Evolutionary conservation across 73 alveolate species (phyloP), one percentile per base, ranked within the genome.

Genomic region (Paramecium sexaurelia): DNA sequence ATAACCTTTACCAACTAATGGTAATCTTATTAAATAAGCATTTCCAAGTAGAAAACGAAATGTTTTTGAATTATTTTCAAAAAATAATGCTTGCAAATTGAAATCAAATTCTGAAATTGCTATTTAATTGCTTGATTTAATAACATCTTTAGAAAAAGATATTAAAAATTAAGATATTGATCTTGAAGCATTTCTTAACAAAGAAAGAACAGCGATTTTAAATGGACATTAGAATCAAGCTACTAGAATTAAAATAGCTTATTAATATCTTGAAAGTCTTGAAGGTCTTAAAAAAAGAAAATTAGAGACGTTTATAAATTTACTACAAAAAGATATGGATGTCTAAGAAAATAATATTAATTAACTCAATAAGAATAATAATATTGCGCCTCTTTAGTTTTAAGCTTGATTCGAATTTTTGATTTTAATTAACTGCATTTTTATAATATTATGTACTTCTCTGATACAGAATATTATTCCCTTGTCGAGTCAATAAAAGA

Each of bases 1-100:
- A 39, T 36, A 73, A 73, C 83, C 83, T 13, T 61, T 61, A 24
- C 83, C 83, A 13, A 26, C 83, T 6, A 61, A 61, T 61, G 83
- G 83, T 0, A 51, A 51, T 51, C 33, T 51, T 15, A 51, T 51
- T 13, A 51, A 17, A 51, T 17, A 51, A 8, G 67, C 67, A 51
- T 51, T 51, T 51, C 67, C 67, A 17, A 51, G 67, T 51, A 51
- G 17, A 51, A 51, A 17, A 51, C 27, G 13, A 5, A 51, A 51
- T 20, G 13, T 51, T 3, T 51, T n/a, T 20, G 67, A 51, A 15
- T 51, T n/a, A 51, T 51, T 51, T 51, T 15, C 19, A 51, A 51
- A 51, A 51, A 51, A 51, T 5, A 51, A n/a, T 17, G 15, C 11
- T 51, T 51, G 67, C 33, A 51, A 51, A 51, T 51, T 20, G 27